These are phyloP conservation scores for Jatropha multifida DNA, from an alignment of 441 rosid species.

Conservation along the genomic window DNA sequence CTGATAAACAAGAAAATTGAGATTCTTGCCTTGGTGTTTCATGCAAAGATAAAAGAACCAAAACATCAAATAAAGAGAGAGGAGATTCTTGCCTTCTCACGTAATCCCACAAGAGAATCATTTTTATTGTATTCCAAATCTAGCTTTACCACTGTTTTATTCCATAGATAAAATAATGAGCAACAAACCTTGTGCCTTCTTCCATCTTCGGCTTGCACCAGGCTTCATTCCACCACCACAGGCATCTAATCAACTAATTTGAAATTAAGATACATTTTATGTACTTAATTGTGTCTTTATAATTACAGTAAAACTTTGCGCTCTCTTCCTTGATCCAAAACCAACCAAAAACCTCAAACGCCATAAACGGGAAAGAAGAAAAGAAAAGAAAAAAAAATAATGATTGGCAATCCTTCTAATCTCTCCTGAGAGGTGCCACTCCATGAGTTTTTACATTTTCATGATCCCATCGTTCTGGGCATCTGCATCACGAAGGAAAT, in stretches of 20 bases:
- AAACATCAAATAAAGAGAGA: background rate
- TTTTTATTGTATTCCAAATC: background rate
- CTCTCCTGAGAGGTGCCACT: background rate
- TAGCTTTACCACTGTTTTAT: background rate
- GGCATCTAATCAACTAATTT: background rate
- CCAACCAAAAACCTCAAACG: background rate
- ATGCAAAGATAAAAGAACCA: background rate
- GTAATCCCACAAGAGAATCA: conserved; percentile 2
- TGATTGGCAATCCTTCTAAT: background rate
- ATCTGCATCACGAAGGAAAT: conserved; percentile 5
- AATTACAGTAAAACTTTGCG: background rate
- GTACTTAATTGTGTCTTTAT: background rate
- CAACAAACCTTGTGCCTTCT: background rate
- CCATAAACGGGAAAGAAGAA: background rate
- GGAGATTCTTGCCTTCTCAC: conserved; percentile 2
- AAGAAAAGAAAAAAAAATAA: background rate
- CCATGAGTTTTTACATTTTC: background rate
- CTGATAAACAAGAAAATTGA: background rate
- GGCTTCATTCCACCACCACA: conserved; percentile 2
- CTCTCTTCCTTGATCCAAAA: background rate
- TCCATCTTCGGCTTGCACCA: background rate
- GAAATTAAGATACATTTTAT: background rate
- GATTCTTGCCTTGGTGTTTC: background rate
- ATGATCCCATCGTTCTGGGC: conserved; percentile 1
- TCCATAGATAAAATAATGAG: background rate